Evolutionary conservation across 106 monocot genomes (phyloP).

Genomic region (Dendrobium chrysotoxum): DNA sequence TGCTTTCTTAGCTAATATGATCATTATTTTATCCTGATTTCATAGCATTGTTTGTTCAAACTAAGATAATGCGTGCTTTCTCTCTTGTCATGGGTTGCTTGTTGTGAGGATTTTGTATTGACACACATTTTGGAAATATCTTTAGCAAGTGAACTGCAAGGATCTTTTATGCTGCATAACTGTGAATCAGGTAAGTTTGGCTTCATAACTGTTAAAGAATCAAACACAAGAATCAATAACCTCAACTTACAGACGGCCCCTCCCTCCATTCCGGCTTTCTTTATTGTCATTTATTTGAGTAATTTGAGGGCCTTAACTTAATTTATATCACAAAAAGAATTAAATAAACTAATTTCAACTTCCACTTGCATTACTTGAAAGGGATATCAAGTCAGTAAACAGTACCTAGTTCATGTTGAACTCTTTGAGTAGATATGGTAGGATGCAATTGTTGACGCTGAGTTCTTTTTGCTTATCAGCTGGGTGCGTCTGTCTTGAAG

Average conservation of each 20-base stretch:
- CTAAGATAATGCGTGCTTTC: background rate
- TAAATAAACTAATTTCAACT: background rate
- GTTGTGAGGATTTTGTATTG: background rate
- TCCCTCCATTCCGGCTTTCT: too few relatives aligned
- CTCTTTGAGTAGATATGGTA: background rate
- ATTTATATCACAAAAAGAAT: background rate
- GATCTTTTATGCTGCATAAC: background rate
- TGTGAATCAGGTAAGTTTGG: background rate
- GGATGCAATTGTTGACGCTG: background rate
- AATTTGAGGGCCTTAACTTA: background rate
- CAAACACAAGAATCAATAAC: background rate
- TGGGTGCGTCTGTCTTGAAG: background rate
- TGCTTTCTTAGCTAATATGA: background rate
- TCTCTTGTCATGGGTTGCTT: background rate
- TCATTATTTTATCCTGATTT: background rate
- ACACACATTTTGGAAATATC: background rate
- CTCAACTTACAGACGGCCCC: background rate
- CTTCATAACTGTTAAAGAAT: background rate
- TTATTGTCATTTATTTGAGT: background rate
- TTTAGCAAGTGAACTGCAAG: background rate
- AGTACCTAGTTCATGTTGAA: background rate
- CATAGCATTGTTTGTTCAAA: background rate
- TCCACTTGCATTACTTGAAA: background rate
- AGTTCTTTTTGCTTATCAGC: background rate
- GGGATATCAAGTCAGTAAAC: background rate